Evolutionary conservation across 2,329 filamentous ascomycete genomes (phyloP).

Genomic region (Trichoderma sp.): DNA sequence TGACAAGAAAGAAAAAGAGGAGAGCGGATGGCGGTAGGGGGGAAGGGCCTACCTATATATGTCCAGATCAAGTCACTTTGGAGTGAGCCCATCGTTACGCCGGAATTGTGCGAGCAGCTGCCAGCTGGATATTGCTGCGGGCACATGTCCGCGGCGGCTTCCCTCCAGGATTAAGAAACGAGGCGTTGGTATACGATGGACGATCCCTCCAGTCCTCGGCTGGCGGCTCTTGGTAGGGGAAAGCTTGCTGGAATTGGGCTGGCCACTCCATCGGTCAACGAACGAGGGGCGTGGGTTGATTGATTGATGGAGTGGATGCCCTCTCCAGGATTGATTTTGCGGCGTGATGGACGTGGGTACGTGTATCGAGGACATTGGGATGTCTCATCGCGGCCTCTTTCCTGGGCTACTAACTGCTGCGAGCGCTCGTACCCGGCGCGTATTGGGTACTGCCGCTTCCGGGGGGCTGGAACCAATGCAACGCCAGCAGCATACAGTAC

Average conservation of each 20-base stretch:
- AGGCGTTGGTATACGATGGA: neutral
- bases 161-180: neutral
- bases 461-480: constrained; percentile 5
- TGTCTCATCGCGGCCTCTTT: neutral
- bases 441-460: constrained; percentile 16
- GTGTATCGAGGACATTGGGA: constrained; percentile 7
- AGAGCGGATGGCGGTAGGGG: neutral
- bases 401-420: neutral
- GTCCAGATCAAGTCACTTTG: neutral
- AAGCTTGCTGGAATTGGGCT: neutral
- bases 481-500: neutral
- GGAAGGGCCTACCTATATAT: constrained; percentile 10
- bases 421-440: neutral
- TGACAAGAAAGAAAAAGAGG: neutral
- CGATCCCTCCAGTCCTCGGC: neutral
- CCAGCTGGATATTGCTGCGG: constrained; percentile 5
- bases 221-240: neutral
- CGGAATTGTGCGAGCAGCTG: constrained; percentile 17
- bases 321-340: constrained; percentile 17
- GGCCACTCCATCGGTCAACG: constrained; percentile 5
- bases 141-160: constrained; percentile 3
- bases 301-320: neutral
- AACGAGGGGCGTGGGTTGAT: neutral
- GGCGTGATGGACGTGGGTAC: neutral
- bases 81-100: constrained; percentile 7